Base-by-base conservation (phyloP, 2,329 filamentous ascomycete genomes). In the Colletotrichum navitas region DNA sequence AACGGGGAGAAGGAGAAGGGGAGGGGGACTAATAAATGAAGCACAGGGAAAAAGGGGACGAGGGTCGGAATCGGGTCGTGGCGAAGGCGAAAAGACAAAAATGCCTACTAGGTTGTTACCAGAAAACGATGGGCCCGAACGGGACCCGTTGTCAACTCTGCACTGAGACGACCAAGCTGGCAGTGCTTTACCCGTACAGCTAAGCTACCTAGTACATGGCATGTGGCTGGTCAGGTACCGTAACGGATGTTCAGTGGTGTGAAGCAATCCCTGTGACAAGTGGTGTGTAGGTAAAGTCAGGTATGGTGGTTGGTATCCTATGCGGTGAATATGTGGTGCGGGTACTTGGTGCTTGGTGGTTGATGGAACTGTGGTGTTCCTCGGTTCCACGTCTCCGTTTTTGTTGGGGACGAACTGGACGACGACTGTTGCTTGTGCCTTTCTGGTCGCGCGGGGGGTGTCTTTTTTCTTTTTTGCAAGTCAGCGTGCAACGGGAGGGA, bases 351-450 rank as follows among this genome's bases (percentile, higher is more conserved):
- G 58, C 58, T 36, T 12, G 41, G 58, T 49, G 41, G 11, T 45
- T 47, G 14, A 47, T 61, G 56, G 56, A 43, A 43, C 10, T 60
- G 29, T 36, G 29, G 29, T 24, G 58, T 61, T 47, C 32, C 21
- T 62, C 59, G 45, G 59, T 49, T 69, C 66, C 68, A 56, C 55
- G 68, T 47, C 56, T 68, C 59, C 65, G 65, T 71, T 71, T 71
- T 71, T 71, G 68, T 71, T 71, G 68, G 68, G 68, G 68, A 71
- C 65, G 34, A 68, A 71, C 65, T 68, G 68, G 59, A 71, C 29
- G 29, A 29, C 29, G 68, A 54, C 47, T n/a, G 45, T 60, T 59
- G 59, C 67, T 64, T 66, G 65, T 59, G 45, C 65, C 16, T 16
- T 3, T 39, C 52, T 36, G 52, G 32, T 8, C 32, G 21, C 52